Base-by-base conservation (phyloP, 768 basidiomycete genomes). In the Exidia glandulosa region DNA sequence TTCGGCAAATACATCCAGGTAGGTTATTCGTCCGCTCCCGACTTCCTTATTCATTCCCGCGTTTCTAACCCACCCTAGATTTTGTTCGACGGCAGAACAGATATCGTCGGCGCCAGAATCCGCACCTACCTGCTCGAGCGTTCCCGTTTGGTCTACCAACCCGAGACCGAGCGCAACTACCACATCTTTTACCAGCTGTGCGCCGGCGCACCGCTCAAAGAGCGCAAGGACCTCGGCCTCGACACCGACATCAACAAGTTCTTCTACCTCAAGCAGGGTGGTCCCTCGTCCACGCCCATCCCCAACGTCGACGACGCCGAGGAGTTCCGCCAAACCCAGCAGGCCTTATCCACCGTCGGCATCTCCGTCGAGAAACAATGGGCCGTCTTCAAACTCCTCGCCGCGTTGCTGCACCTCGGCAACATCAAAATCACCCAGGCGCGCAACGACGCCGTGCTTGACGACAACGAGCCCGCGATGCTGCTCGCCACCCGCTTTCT, bases 1-100 rank as follows among this genome's bases (percentile, higher is more conserved):
- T 99, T 99, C 72, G 96, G 96, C 63, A 99, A 99, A 76, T 99
- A 99, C 74, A 97, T 99, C 64, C 95, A 99, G 82, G 96, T 94
- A 56, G 66, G 79, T 69, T 30, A 31, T 34, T 27, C 41, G 19
- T 34, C 36, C 50, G 57, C 55, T 29, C 36, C 59, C 59, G 63
- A 56, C 59, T 65, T n/a, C 14, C 13, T 13, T 5, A 2, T 19
- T 59, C 37, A 30, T 32, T 36, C 16, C 5, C 41, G 16, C 61
- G 34, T 36, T 14, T 32, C 16, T 48, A 59, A 33, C 3, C 61
- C 14, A 36, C 48, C 19, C 25, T 67, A 98, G 96, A 95, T 99
- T 70, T 82, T 98, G 36, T 98, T 99, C 66, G 94, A 98, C 70
- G 89, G 90, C 57, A 81, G 84, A 65, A 93, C 96, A 76, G 90